Conservation (phyloP, 176 grass and related monocot species). For the Rhynchospora breviuscula region DNA sequence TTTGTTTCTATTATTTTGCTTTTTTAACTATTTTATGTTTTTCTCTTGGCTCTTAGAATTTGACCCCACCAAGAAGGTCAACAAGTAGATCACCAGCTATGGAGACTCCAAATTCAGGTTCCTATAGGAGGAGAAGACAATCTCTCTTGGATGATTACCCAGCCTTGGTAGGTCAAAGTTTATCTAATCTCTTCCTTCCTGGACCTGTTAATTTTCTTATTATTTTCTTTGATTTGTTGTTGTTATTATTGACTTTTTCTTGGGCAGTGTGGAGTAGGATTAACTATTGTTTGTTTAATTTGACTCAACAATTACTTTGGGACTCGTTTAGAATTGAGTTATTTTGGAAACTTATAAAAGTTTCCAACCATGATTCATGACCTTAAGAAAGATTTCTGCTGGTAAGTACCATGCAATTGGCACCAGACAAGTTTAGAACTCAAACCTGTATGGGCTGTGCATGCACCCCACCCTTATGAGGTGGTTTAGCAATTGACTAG, state of each 20-base stretch:
- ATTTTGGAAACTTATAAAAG: neutral
- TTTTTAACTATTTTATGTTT: neutral
- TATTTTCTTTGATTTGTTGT: neutral
- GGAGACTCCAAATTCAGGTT: constrained; percentile 50
- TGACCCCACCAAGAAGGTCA: constrained; percentile 69
- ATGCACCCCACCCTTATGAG: neutral
- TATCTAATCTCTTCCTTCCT: neutral
- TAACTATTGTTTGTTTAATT: neutral
- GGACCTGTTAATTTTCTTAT: neutral
- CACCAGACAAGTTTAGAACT: neutral
- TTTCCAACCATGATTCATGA: neutral
- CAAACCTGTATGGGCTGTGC: neutral
- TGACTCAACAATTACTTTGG: neutral
- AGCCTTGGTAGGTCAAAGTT: constrained; percentile 40
- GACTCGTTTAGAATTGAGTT: neutral
- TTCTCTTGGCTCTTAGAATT: constrained; percentile 37
- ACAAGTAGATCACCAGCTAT: constrained; percentile 43
- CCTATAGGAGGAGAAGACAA: constrained; percentile 67
- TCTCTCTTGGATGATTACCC: constrained; percentile 75
- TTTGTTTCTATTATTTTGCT: neutral
- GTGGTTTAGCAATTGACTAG: neutral
- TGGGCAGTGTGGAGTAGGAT: neutral
- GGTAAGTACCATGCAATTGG: neutral
- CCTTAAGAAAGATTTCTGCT: neutral
- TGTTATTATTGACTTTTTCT: neutral